Evolutionary conservation across 768 basidiomycete genomes (phyloP), one percentile per base, ranked within the genome.

Genomic region (Leucocoprinus sp.): DNA sequence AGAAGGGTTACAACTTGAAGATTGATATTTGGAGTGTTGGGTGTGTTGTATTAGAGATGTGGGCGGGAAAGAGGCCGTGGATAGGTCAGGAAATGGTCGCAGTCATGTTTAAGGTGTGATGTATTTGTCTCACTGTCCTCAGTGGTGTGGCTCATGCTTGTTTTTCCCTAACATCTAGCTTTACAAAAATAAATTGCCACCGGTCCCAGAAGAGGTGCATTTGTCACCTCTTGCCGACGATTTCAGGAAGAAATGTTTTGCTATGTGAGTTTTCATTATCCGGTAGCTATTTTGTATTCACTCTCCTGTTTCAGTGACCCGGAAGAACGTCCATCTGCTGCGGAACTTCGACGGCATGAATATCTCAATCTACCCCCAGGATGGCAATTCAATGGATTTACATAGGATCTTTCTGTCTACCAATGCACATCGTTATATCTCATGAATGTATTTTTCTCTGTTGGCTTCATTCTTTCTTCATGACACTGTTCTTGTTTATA

Each of bases 1-100:
- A 83, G 62, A 84, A 85, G 55, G 92, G 92, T 0, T 98, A 98
- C 62, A 93, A 91, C 55, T 90, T 85, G 58, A 98, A 99, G 67
- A 82, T 96, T 40, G 96, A 99, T 59, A 95, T 99, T 53, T 99
- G 96, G 96, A 93, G 91, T 62, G 77, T 98, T 4, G 96, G 96
- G 1, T 99, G 96, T 66, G 89, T 98, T n/a, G 86, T 95, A 12
- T 72, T 97, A 52, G 96, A 99, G 64, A 99, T 99, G 96, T 95
- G 92, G 84, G 87, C 89, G 17, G 96, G 96, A n/a, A 77, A 81
- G 58, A 70, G 93, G 36, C 96, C 96, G 2, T 99, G 96, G 96
- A 80, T 73, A 21, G 84, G 88, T 22, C 86, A 93, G 54, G 89
- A 93, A 62, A 79, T 78, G 52, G 76, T 97, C 50, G 84, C 89